phyloP scores from a whole-genome alignment of 169 alveolate species.

The Babesia divergens region DNA sequence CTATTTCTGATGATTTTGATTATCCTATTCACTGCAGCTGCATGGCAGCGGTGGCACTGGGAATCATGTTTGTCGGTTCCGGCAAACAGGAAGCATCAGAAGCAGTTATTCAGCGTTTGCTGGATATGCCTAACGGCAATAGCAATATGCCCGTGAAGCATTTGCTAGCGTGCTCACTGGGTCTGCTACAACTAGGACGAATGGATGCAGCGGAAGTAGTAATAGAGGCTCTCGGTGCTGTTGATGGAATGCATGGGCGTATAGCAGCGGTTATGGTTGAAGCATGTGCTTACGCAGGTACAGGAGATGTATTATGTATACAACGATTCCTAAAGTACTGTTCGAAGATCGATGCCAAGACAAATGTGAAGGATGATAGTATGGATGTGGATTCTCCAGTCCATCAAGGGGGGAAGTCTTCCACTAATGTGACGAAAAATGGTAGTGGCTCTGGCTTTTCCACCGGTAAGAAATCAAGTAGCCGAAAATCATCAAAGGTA shows the following conservation, averaged over 20 bases:
- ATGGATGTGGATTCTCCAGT: conserved; percentile 41
- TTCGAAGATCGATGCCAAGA: not conserved
- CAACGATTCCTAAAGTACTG: conserved; percentile 88
- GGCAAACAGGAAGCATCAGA: conserved; percentile 93
- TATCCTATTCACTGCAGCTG: conserved; percentile 89
- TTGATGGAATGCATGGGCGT: conserved; percentile 72
- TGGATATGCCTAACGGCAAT: conserved; percentile 72
- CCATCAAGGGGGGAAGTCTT: conserved; percentile 3
- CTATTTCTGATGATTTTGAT: conserved; percentile 83
- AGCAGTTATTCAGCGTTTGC: conserved; percentile 87
- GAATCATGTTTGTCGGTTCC: conserved; percentile 94
- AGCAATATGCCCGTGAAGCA: conserved; percentile 44
- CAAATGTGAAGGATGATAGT: conserved; percentile 19
- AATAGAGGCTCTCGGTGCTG: conserved; percentile 82
- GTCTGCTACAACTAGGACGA: conserved; percentile 88
- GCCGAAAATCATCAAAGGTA: not conserved
- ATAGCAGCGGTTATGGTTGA: conserved; percentile 82
- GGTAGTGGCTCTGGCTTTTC: not conserved
- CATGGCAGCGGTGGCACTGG: conserved; percentile 94
- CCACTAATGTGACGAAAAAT: not conserved
- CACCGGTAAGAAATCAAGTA: no score
- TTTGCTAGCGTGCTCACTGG: conserved; percentile 74
- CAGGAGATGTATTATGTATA: conserved; percentile 96
- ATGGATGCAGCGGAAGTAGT: conserved; percentile 89
- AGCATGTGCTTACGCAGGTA: conserved; percentile 96